Conservation (phyloP, 805 yeast genomes). For the Saturnispora silvae region DNA sequence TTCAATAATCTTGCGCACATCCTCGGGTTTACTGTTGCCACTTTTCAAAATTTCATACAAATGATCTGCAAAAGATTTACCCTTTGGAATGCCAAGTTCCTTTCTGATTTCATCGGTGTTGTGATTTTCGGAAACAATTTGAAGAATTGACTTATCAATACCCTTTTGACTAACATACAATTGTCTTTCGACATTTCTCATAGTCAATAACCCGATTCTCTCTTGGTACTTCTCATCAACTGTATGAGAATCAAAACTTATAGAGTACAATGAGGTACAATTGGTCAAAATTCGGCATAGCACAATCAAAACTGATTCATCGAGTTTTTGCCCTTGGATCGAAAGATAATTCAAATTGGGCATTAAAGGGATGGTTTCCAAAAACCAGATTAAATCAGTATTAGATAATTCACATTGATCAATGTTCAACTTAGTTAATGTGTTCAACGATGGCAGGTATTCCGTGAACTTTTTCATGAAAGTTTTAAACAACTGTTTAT, state of each 20-base stretch:
- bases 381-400: slow-evolving; percentile 45
- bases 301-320: slow-evolving; percentile 51
- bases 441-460: slow-evolving; percentile 58
- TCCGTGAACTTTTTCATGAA: slow-evolving; percentile 47
- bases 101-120: slow-evolving; percentile 6
- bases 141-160: slow-evolving; percentile 7
- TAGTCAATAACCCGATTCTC: slow-evolving; percentile 65
- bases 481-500: slow-evolving; percentile 56
- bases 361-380: slow-evolving; percentile 64
- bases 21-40: slow-evolving; percentile 12
- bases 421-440: slow-evolving; percentile 55
- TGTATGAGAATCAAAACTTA: slow-evolving; percentile 55
- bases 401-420: slow-evolving; percentile 55
- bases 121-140: slow-evolving; percentile 13
- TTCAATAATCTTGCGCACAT: slow-evolving; percentile 24
- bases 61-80: slow-evolving; percentile 16
- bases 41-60: slow-evolving; percentile 16
- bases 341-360: slow-evolving; percentile 58
- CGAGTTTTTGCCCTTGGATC: slow-evolving; percentile 51
- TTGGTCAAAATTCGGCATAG: slow-evolving; percentile 60
- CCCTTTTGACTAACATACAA: slow-evolving; percentile 19
- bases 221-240: slow-evolving; percentile 57
- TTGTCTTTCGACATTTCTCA: slow-evolving; percentile 67
- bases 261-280: slow-evolving; percentile 50
- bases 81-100: slow-evolving; percentile 8